Conservation (phyloP, 2,329 filamentous ascomycete genomes). For the Xylaria sp. region DNA sequence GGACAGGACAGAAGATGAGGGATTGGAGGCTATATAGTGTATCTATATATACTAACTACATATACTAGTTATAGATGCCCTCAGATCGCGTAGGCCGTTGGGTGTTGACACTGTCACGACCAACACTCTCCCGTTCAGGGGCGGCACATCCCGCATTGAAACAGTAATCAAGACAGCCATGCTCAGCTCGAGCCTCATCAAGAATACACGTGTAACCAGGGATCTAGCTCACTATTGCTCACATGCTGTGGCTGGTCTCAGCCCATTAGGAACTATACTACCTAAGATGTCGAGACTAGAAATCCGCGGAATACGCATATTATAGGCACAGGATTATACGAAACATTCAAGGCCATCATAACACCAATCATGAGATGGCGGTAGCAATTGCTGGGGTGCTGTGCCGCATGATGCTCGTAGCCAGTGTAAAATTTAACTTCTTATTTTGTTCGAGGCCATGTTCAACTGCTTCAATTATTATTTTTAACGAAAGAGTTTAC, state of each 20-base stretch:
- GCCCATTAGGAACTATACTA: not conserved
- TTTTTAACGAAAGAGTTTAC: not conserved
- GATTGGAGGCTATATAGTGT: constrained; percentile 16
- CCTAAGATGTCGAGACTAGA: not conserved
- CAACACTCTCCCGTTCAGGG: not conserved
- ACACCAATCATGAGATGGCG: not conserved
- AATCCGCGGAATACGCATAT: not conserved
- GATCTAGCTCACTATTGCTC: not conserved
- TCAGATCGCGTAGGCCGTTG: not conserved
- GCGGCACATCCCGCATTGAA: not conserved
- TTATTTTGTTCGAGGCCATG: not conserved
- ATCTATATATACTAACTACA: not conserved
- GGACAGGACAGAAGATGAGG: constrained; percentile 5
- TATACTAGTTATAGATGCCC: not conserved
- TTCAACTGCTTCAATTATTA: not conserved
- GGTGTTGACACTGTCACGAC: not conserved
- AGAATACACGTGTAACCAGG: constrained; percentile 13
- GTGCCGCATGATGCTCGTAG: not conserved
- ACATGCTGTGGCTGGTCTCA: not conserved
- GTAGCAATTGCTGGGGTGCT: not conserved
- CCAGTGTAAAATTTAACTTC: not conserved
- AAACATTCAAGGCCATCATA: not conserved
- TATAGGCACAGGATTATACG: constrained; percentile 8
- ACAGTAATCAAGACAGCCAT: constrained; percentile 21
- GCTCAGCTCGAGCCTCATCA: constrained; percentile 12